Conservation (phyloP, 371 early-diverging fungal species). For the Mortierella sp. region DNA sequence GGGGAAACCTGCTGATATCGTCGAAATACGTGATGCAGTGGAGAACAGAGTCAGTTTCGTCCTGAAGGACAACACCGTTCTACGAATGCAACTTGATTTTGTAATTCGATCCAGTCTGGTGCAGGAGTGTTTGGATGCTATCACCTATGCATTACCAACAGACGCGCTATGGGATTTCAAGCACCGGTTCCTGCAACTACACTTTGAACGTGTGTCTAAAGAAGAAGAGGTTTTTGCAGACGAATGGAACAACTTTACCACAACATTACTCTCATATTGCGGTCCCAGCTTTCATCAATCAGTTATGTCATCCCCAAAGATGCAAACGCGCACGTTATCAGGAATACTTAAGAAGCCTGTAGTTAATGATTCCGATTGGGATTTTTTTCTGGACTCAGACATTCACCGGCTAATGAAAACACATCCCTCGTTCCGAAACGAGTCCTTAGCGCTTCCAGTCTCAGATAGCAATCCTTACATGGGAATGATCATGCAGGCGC, state of each 20-base stretch:
- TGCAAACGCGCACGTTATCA: conserved; percentile 10
- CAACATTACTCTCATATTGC: conserved; percentile 61
- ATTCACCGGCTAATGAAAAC: conserved; percentile 19
- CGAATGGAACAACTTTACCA: conserved; percentile 72
- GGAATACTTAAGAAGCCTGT: conserved; percentile 16
- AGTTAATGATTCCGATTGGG: conserved; percentile 18
- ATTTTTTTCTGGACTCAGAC: conserved; percentile 32
- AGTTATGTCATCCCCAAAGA: conserved; percentile 12
- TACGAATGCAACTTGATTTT: conserved; percentile 59
- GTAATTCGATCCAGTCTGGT: conserved; percentile 59
- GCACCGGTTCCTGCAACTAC: conserved; percentile 52
- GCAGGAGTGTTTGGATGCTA: conserved; percentile 60
- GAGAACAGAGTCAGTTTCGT: conserved; percentile 61
- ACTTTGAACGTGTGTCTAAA: conserved; percentile 22
- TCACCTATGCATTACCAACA: conserved; percentile 62
- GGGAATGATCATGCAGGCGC: conserved; percentile 38
- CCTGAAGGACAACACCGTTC: conserved; percentile 37
- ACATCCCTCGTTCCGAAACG: conserved; percentile 30
- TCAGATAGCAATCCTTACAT: conserved; percentile 15
- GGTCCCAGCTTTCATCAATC: conserved; percentile 14
- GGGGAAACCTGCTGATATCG: not conserved
- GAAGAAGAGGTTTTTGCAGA: conserved; percentile 1
- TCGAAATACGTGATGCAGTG: conserved; percentile 61
- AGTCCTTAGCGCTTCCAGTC: conserved; percentile 1
- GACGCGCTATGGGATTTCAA: conserved; percentile 49